Base-by-base conservation (phyloP, 768 basidiomycete species). In the Symmetrospora coprosmae region DNA sequence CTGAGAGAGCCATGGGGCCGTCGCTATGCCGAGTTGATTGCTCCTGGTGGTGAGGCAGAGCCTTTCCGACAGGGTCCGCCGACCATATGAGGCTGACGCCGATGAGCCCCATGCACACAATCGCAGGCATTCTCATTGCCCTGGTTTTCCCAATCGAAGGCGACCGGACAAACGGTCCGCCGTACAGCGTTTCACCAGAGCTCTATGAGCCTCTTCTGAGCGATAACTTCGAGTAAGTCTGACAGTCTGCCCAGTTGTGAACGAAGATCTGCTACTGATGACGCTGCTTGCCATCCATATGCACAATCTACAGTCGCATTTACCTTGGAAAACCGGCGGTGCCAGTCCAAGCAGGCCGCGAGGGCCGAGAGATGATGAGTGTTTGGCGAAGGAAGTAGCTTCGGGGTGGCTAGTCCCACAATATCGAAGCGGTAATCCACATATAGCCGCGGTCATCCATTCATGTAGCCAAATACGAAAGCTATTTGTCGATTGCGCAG, bases 1-100 rank as follows among this genome's bases (percentile, higher is more conserved):
- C 73, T 70, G 35, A 76, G 84, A 11, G 41, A 64, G 2, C 76
- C 76, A 17, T 85, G 83, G 83, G 84, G 78, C 0, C 64, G 67
- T 14, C 75, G 81, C 65, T 81, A 85, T 72, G 71, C 73, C 1
- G 71, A 74, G 16, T 69, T 86, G 16, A 70, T 82, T 50, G 81
- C 79, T 55, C 76, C 79, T 0, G 83, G 82, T 0, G 83, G 82
- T 16, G 77, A 78, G 61, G n/a, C n/a, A n/a, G n/a, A n/a, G n/a
- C n/a, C n/a, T n/a, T n/a, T n/a, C n/a, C n/a, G n/a, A n/a, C n/a
- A n/a, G n/a, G n/a, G n/a, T n/a, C n/a, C n/a, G n/a, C n/a, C n/a
- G n/a, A n/a, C n/a, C n/a, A n/a, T n/a, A n/a, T n/a, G n/a, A n/a
- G n/a, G n/a, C n/a, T n/a, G n/a, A n/a, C n/a, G n/a, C n/a, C n/a